These are phyloP conservation scores for Scedosporium minutisporum DNA, from an alignment of 2,329 filamentous ascomycete genomes.

Conservation along the genomic window DNA sequence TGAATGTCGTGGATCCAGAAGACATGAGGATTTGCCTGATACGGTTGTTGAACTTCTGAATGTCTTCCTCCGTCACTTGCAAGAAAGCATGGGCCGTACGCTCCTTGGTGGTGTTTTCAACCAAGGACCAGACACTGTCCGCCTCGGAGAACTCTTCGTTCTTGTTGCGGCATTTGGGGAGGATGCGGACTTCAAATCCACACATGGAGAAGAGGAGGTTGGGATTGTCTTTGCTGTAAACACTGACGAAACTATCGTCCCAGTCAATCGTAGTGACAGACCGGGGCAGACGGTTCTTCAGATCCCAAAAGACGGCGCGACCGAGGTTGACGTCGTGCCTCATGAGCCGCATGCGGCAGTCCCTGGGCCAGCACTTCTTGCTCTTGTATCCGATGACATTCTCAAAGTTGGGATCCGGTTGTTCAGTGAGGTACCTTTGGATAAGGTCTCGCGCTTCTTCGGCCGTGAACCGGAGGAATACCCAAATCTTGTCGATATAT, in stretches of 20 bases:
- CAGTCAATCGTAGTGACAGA: slow-evolving; percentile 97
- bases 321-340: slow-evolving; percentile 97
- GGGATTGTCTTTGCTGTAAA: slow-evolving; percentile 96
- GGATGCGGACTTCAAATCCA: slow-evolving; percentile 91
- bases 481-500: slow-evolving; percentile 98
- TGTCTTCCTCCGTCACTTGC: slow-evolving; percentile 95
- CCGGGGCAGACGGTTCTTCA: slow-evolving; percentile 91
- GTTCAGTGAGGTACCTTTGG: slow-evolving; percentile 93
- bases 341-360: slow-evolving; percentile 97
- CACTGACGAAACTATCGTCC: slow-evolving; percentile 97
- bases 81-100: slow-evolving; percentile 95
- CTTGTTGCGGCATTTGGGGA: slow-evolving; percentile 89
- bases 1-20: slow-evolving; percentile 97
- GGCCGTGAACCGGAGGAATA: slow-evolving; percentile 86
- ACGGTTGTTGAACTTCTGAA: slow-evolving; percentile 97
- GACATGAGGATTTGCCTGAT: slow-evolving; percentile 99
- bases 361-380: slow-evolving; percentile 98
- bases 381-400: slow-evolving; percentile 99
- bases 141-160: slow-evolving; percentile 97
- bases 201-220: slow-evolving; percentile 97
- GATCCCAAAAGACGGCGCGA: slow-evolving; percentile 94
- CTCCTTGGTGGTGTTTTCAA: slow-evolving; percentile 94
- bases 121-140: slow-evolving; percentile 95
- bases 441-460: slow-evolving; percentile 95
- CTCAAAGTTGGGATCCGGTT: slow-evolving; percentile 97